phyloP scores from a whole-genome alignment of 129 eudicot species.

The Scalesia atractyloides region DNA sequence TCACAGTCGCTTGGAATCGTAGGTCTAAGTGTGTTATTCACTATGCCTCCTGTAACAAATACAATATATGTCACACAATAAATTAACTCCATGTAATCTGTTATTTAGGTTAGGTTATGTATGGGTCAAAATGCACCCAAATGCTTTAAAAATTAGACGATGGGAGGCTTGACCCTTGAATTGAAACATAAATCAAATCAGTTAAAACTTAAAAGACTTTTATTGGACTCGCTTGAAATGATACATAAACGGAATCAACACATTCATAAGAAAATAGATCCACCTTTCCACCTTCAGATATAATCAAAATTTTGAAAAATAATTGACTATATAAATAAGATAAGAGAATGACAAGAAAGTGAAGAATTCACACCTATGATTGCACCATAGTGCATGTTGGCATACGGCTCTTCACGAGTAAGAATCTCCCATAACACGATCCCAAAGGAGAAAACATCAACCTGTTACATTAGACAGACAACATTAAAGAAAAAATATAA shows the following conservation, averaged over 20 bases:
- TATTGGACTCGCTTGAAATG: neutral
- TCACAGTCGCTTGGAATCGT: slow-evolving; percentile 55
- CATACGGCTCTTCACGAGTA: slow-evolving; percentile 79
- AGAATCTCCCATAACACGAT: slow-evolving; percentile 81
- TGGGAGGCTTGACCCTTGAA: no score
- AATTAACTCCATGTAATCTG: no score
- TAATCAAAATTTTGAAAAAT: neutral
- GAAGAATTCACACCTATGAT: slow-evolving; percentile 50
- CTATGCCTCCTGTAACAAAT: slow-evolving; percentile 58
- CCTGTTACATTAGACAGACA: slow-evolving; percentile 35
- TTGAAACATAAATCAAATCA: no score
- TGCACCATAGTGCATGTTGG: slow-evolving; percentile 80
- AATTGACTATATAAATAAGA: neutral
- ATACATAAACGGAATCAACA: neutral
- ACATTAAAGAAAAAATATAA: neutral
- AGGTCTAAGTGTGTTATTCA: slow-evolving; percentile 72
- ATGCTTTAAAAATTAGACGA: no score
- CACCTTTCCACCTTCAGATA: neutral
- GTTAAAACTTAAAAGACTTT: neutral
- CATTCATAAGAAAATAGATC: neutral
- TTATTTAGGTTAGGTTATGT: no score
- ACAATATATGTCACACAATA: neutral
- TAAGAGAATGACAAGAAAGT: neutral
- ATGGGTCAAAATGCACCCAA: no score
- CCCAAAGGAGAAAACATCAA: slow-evolving; percentile 77